Conservation (phyloP, 1,284 basidiomycete genomes). For the Albatrellus sp. region DNA sequence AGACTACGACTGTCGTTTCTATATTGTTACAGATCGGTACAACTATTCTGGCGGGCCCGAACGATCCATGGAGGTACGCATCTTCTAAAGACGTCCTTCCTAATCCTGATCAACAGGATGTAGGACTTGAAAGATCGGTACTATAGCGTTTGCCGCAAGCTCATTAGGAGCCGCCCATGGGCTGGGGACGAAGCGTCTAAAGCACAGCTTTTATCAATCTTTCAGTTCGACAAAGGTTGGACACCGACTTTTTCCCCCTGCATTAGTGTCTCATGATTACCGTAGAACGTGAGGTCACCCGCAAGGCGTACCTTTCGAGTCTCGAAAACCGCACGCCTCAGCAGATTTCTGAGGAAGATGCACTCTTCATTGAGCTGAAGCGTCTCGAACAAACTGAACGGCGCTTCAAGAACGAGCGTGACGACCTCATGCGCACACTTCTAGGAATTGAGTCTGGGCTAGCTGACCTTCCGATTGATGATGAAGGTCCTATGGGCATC, state of each 20-base stretch:
- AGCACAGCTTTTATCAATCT: slow-evolving; percentile 53
- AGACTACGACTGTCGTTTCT: slow-evolving; percentile 85
- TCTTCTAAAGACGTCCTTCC: slow-evolving; percentile 1
- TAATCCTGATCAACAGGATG: neutral
- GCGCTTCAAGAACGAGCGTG: slow-evolving; percentile 80
- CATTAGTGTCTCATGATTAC: slow-evolving; percentile 7
- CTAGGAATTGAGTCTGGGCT: slow-evolving; percentile 80
- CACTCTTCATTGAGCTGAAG: slow-evolving; percentile 89
- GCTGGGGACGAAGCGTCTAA: slow-evolving; percentile 67
- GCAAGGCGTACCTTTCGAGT: slow-evolving; percentile 81
- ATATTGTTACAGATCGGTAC: slow-evolving; percentile 87
- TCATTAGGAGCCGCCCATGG: slow-evolving; percentile 78
- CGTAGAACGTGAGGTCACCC: slow-evolving; percentile 75
- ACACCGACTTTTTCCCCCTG: slow-evolving; percentile 2
- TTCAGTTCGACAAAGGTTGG: slow-evolving; percentile 76
- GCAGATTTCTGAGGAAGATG: slow-evolving; percentile 93
- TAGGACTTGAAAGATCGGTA: slow-evolving; percentile 95
- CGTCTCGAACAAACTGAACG: slow-evolving; percentile 89
- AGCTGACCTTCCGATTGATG: slow-evolving; percentile 53
- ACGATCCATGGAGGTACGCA: slow-evolving; percentile 59
- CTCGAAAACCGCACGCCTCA: slow-evolving; percentile 80
- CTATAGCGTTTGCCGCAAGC: slow-evolving; percentile 82
- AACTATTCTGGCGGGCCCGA: slow-evolving; percentile 43
- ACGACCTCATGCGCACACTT: slow-evolving; percentile 79
- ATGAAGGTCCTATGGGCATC: slow-evolving; percentile 33